These are phyloP conservation scores for Aspergillus oerlinghausenensis DNA, from an alignment of 2,329 filamentous ascomycete genomes.

Conservation along the genomic window DNA sequence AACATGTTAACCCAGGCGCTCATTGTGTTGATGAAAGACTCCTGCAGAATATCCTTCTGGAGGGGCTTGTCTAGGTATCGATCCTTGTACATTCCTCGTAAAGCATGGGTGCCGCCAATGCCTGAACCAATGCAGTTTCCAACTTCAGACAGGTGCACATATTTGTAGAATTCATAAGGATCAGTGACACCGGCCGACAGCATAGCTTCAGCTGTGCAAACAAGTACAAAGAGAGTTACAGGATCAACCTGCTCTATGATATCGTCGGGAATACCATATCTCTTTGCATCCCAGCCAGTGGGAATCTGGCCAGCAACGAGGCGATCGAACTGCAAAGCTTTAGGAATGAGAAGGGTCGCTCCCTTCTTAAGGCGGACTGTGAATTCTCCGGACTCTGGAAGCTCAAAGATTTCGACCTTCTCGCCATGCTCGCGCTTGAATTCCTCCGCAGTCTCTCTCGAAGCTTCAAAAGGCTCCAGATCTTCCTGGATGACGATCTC, in stretches of 20 bases:
- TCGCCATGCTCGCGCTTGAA: constrained; percentile 97
- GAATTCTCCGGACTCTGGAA: constrained; percentile 88
- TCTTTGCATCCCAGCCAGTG: constrained; percentile 94
- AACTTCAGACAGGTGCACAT: constrained; percentile 95
- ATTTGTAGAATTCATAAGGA: constrained; percentile 99
- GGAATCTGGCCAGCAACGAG: constrained; percentile 96
- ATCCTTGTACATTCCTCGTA: constrained; percentile 98
- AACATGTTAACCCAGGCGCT: constrained; percentile 99
- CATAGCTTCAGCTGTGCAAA: constrained; percentile 87
- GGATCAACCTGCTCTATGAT: constrained; percentile 97
- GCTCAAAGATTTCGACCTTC: constrained; percentile 96
- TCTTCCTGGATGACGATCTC: constrained; percentile 98
- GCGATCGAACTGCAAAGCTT: constrained; percentile 94
- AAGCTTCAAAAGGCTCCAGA: constrained; percentile 92
- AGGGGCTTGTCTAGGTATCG: constrained; percentile 94
- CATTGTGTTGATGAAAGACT: constrained; percentile 99
- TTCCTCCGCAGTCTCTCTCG: constrained; percentile 94
- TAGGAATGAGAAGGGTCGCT: constrained; percentile 89
- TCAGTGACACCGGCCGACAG: constrained; percentile 94
- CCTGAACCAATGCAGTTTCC: constrained; percentile 98
- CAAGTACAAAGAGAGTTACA: constrained; percentile 90
- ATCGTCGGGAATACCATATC: constrained; percentile 93
- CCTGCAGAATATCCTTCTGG: constrained; percentile 97
- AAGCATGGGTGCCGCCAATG: constrained; percentile 88
- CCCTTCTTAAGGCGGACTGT: constrained; percentile 94